These are phyloP conservation scores for Cornus controversa DNA, from an alignment of 148 eudicot species.

Conservation along the genomic window DNA sequence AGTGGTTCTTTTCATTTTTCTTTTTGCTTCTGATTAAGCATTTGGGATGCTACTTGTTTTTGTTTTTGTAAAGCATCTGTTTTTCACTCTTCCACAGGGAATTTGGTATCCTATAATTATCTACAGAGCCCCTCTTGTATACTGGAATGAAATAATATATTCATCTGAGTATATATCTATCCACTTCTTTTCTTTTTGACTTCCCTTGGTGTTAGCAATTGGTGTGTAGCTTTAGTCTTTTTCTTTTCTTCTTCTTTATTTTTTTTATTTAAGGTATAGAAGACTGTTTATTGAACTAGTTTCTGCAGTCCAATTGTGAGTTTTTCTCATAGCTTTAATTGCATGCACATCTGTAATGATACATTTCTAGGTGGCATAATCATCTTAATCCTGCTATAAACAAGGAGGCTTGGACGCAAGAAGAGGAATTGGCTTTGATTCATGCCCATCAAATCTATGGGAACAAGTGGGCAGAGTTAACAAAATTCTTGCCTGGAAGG, in stretches of 20 bases:
- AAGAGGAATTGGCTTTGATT: constrained; percentile 82
- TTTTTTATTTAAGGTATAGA: not conserved
- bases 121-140: not conserved
- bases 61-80: not conserved
- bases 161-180: not conserved
- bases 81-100: not conserved
- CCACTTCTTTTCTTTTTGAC: not conserved
- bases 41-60: not conserved
- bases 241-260: no score
- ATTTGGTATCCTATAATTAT: not conserved
- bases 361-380: constrained; percentile 82
- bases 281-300: not conserved
- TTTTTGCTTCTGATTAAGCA: not conserved
- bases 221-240: not conserved
- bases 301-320: not conserved
- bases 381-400: constrained; percentile 95
- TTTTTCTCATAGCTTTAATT: constrained; percentile 1
- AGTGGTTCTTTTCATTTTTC: no score
- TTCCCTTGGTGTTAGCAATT: not conserved
- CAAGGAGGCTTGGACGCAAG: constrained; percentile 98
- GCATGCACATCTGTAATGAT: constrained; percentile 6
- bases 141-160: not conserved
- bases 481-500: constrained; percentile 93
- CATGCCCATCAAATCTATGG: constrained; percentile 86
- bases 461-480: constrained; percentile 96